phyloP scores from a whole-genome alignment of 768 basidiomycete species.

The Collybiopsis luxurians region DNA sequence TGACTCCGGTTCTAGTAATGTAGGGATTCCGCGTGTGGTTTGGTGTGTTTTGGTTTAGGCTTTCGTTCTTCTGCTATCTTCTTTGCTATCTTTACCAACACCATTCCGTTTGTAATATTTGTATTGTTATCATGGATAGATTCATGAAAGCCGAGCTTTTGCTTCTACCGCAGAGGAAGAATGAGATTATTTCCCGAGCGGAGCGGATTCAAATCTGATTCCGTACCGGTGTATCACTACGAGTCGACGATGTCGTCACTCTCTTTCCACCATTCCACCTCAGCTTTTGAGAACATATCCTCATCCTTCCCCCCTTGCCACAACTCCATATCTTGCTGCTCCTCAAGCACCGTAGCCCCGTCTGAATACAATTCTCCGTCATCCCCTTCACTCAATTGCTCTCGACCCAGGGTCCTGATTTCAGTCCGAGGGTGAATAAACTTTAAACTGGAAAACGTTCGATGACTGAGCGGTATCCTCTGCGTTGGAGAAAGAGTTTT shows the following conservation, averaged over 20 bases:
- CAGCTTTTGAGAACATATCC: slow-evolving; percentile 19
- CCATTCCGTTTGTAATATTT: too few species aligned
- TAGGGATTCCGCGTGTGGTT: too few species aligned
- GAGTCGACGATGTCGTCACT: slow-evolving; percentile 59
- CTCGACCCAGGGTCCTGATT: not conserved
- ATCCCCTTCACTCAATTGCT: slow-evolving; percentile 13
- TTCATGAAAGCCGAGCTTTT: too few species aligned
- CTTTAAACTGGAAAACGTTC: slow-evolving; percentile 46
- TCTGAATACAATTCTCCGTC: not conserved
- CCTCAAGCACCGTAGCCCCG: not conserved
- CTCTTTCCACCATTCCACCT: slow-evolving; percentile 51
- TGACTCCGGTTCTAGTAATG: too few species aligned
- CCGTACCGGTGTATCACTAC: too few species aligned
- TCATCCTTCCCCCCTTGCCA: slow-evolving; percentile 15
- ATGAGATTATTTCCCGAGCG: not conserved
- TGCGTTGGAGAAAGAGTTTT: slow-evolving; percentile 19
- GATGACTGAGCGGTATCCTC: slow-evolving; percentile 31
- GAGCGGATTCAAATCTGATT: too few species aligned
- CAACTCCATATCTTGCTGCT: slow-evolving; percentile 12
- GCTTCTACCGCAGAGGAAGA: too few species aligned
- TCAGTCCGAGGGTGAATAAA: slow-evolving; percentile 29
- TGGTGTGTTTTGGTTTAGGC: too few species aligned
- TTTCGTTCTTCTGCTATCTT: too few species aligned
- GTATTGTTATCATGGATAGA: too few species aligned
- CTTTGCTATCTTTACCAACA: too few species aligned